phyloP scores from a whole-genome alignment of 2,329 filamentous ascomycete species.

The Aotearoamyces nothofagi region DNA sequence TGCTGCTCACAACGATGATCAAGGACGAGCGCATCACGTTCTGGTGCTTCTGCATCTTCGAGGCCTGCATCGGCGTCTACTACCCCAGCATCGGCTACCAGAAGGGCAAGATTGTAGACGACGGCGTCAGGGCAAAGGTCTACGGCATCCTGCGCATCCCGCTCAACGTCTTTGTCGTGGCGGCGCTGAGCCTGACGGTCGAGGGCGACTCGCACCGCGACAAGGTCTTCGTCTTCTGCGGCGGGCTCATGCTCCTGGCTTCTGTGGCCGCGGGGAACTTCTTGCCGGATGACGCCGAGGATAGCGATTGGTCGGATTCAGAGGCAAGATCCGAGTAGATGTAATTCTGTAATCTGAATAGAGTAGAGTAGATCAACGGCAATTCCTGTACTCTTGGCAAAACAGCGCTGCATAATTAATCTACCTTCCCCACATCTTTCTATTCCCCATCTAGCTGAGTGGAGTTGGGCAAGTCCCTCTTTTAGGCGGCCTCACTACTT shows the following conservation, averaged over 20 bases:
- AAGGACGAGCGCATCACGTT: constrained; percentile 30
- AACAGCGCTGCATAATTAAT: too few species aligned
- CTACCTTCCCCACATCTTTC: too few species aligned
- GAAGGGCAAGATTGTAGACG: constrained; percentile 37
- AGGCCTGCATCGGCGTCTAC: constrained; percentile 40
- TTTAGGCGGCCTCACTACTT: too few species aligned
- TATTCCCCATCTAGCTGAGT: too few species aligned
- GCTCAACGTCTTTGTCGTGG: constrained; percentile 39
- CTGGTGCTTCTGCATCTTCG: constrained; percentile 40
- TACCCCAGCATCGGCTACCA: constrained; percentile 38
- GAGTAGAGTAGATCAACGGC: too few species aligned
- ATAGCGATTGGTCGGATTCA: too few species aligned
- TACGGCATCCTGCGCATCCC: constrained; percentile 43
- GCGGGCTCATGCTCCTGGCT: constrained; percentile 2
- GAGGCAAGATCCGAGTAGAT: too few species aligned
- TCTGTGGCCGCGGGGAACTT: constrained; percentile 2
- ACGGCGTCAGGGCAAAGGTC: constrained; percentile 34
- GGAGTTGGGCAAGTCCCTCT: too few species aligned
- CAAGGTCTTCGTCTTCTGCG: constrained; percentile 2
- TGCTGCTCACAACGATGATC: constrained; percentile 26
- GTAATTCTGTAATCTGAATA: too few species aligned
- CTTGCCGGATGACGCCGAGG: neutral
- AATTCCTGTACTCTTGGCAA: too few species aligned
- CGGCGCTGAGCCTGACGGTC: constrained; percentile 28
- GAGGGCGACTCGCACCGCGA: constrained; percentile 18